Evolutionary conservation across 352 stramenopile genomes (phyloP).

Genomic region (Phytophthora chlamydospora): DNA sequence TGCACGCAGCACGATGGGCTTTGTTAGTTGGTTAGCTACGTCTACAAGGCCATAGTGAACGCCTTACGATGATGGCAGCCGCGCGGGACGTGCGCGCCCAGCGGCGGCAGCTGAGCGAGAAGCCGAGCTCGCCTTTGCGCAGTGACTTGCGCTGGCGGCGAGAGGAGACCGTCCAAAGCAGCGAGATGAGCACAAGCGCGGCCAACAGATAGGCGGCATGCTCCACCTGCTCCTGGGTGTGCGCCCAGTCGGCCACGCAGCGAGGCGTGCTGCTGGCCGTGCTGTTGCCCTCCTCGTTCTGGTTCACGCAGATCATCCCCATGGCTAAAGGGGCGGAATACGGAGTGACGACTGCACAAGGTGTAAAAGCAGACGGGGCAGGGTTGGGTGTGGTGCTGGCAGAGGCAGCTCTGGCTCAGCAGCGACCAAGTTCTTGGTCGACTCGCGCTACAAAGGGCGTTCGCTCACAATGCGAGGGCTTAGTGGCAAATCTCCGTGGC

Average conservation of each 20-base stretch:
- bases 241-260: conserved; percentile 75
- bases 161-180: conserved; percentile 62
- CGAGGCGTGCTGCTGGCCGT: conserved; percentile 40
- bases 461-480: no score
- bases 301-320: conserved; percentile 76
- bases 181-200: conserved; percentile 52
- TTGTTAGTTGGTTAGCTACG: conserved; percentile 2
- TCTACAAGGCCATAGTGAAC: neutral
- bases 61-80: conserved; percentile 71
- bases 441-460: no score
- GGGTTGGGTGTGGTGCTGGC: conserved; percentile 7
- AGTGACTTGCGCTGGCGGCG: conserved; percentile 60
- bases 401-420: no score
- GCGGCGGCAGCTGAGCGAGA: conserved; percentile 74
- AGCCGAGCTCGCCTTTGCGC: conserved; percentile 70
- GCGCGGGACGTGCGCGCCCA: conserved; percentile 81
- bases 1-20: conserved; percentile 18
- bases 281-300: conserved; percentile 43
- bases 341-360: conserved; percentile 20
- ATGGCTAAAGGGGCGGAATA: conserved; percentile 30
- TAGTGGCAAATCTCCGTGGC: no score
- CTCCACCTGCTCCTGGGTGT: conserved; percentile 77
- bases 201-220: conserved; percentile 56
- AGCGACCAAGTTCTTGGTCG: neutral
- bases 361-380: conserved; percentile 27